Base-by-base conservation (phyloP, 2,329 filamentous ascomycete genomes). In the Calonectria naviculata region DNA sequence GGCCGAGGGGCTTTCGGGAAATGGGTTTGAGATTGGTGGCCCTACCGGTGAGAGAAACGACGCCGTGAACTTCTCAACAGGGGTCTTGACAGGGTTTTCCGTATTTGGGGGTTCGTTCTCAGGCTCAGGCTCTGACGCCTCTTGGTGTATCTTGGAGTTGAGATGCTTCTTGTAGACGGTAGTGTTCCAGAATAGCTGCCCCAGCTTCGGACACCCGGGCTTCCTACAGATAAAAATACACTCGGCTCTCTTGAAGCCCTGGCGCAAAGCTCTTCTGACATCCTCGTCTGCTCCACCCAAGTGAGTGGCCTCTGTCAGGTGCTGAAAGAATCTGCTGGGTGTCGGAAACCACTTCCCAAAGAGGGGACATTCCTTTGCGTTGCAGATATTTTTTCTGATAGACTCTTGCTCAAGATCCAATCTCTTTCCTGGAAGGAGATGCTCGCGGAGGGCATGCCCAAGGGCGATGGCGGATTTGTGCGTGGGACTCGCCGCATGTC, bases 331-430 rank as follows among this genome's bases (percentile, higher is more conserved):
- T 0, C 12, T 21, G 1, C 58, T 69, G 1, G 71, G 26, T 0
- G 56, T 67, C 0, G 67, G 60, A 10, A 80, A 74, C 0, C 15
- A 42, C 1, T 72, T 17, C 0, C 70, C 77, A 5, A 66, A 77
- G 1, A 41, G n/a, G 0, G 29, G 3, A 2, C 79, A 80, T 2
- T n/a, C n/a, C 0, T 54, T 36, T 36, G 49, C 49, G 13, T 36
- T 56, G 49, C 49, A 56, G 3, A 24, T 13, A 12, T 36, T 21
- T 29, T 56, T 56, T 4, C 78, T 62, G 0, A 79, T 72, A 0
- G 78, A 72, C 9, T 75, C 67, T 41, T 77, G 74, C 9, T 80
- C 78, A 0, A 61, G 47, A 0, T 42, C 24, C 0, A 80, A 63
- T 0, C 60, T 52, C 1, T 62, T 47, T 0, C 47, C 46, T 0